Percentiles rank a stretch among this genome's conserved stretches.
Evolutionary conservation across 2,329 filamentous ascomycete genomes (phyloP).

Genomic region (Fusarium tupiense): DNA sequence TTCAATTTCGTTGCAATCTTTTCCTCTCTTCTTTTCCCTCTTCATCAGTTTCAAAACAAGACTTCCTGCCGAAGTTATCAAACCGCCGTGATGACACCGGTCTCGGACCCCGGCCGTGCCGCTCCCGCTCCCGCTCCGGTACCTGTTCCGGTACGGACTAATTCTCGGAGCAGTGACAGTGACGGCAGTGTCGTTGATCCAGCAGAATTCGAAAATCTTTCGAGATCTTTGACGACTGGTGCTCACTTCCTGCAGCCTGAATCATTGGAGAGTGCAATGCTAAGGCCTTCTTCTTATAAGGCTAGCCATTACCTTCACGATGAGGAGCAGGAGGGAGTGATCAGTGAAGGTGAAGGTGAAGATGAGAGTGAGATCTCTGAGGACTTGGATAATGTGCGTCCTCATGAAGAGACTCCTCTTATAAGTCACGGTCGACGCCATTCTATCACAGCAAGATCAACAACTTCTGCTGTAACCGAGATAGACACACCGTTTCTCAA

Average conservation of each 20-base stretch:
- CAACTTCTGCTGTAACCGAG: conserved; percentile 13
- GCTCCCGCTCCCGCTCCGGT: conserved; percentile 21
- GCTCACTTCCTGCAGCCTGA: conserved; percentile 55
- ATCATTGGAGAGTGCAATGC: conserved; percentile 52
- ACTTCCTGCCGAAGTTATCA: neutral
- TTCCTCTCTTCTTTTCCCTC: neutral
- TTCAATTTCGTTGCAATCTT: neutral
- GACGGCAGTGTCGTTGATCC: conserved; percentile 32
- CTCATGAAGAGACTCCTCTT: conserved; percentile 43
- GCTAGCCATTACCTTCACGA: conserved; percentile 29
- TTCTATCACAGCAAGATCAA: conserved; percentile 30
- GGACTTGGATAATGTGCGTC: conserved; percentile 4
- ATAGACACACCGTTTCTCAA: conserved; percentile 53
- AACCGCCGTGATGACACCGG: conserved; percentile 11
- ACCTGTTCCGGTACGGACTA: conserved; percentile 35
- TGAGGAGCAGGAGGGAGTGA: conserved; percentile 14
- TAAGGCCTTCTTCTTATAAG: conserved; percentile 42
- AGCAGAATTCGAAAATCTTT: conserved; percentile 45
- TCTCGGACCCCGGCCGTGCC: conserved; percentile 7
- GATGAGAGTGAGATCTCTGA: conserved; percentile 14
- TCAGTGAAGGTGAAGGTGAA: conserved; percentile 23
- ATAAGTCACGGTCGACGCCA: conserved; percentile 28
- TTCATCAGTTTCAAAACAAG: neutral
- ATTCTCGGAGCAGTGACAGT: conserved; percentile 20
- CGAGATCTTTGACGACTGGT: conserved; percentile 52